Percentiles rank a stretch among this genome's conserved stretches.
These are phyloP conservation scores for Coccinonectria pachysandricola DNA, from an alignment of 2,329 filamentous ascomycete genomes.

Conservation along the genomic window DNA sequence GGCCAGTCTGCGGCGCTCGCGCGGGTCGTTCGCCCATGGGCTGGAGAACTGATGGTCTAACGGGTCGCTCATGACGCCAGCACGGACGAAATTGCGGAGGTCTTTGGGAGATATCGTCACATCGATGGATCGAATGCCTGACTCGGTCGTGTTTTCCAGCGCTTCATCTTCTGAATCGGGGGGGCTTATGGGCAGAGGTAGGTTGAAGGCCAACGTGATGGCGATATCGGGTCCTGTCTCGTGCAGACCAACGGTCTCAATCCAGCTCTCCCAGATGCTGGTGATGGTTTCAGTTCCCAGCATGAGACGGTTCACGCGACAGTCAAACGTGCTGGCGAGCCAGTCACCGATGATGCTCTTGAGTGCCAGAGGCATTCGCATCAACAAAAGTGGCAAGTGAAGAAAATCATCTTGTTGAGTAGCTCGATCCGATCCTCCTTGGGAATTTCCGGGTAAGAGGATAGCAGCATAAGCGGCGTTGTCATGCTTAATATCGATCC, in stretches of 20 bases:
- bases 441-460: conserved; percentile 37
- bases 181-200: conserved; percentile 20
- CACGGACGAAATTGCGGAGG: conserved; percentile 33
- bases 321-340: conserved; percentile 44
- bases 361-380: conserved; percentile 45
- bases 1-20: conserved; percentile 34
- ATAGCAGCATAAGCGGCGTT: conserved; percentile 40
- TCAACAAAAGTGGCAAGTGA: conserved; percentile 40
- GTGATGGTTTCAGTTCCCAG: conserved; percentile 42
- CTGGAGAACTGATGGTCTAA: conserved; percentile 3
- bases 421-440: no score
- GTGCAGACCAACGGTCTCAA: conserved; percentile 27
- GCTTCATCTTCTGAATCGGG: conserved; percentile 9
- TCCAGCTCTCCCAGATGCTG: conserved; percentile 41
- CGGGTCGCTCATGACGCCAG: conserved; percentile 21
- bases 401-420: conserved; percentile 27
- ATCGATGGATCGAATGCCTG: conserved; percentile 36
- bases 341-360: conserved; percentile 41
- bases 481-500: conserved; percentile 42
- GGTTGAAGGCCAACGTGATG: conserved; percentile 40
- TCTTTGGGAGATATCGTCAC: conserved; percentile 41
- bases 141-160: conserved; percentile 5
- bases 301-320: conserved; percentile 39
- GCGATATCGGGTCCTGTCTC: conserved; percentile 33
- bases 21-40: conserved; percentile 22